A percentile compares a stretch with the other conserved stretches of the same genome.
These are phyloP conservation scores for Pyrenopolyporus hunteri DNA, from an alignment of 495 filamentous ascomycete genomes.

Conservation along the genomic window DNA sequence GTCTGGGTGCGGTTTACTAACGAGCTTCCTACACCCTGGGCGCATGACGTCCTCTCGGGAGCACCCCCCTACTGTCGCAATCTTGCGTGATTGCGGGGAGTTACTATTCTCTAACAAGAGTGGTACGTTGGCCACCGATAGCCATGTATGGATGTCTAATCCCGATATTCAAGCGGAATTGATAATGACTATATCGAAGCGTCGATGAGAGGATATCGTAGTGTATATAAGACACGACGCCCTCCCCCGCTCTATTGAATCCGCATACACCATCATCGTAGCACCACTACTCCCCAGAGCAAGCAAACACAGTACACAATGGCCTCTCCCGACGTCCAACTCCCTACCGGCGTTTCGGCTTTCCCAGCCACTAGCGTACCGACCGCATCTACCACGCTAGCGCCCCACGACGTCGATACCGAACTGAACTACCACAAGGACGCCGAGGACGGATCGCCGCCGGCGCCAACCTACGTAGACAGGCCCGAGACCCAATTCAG, in stretches of 20 bases:
- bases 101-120: slow-evolving; percentile 12
- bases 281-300: neutral
- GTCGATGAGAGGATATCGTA: no score
- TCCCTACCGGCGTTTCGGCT: slow-evolving; percentile 24
- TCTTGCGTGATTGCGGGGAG: slow-evolving; percentile 35
- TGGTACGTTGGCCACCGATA: slow-evolving; percentile 18
- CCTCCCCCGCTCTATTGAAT: neutral
- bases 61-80: slow-evolving; percentile 19
- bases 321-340: slow-evolving; percentile 41
- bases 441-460: slow-evolving; percentile 62
- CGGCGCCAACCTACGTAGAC: slow-evolving; percentile 55
- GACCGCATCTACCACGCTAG: neutral
- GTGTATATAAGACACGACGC: slow-evolving; percentile 15
- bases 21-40: slow-evolving; percentile 15
- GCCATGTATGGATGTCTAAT: slow-evolving; percentile 28
- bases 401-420: slow-evolving; percentile 56
- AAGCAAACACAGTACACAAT: slow-evolving; percentile 15
- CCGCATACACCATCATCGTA: neutral
- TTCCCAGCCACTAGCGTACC: slow-evolving; percentile 19
- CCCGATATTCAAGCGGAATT: neutral
- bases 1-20: slow-evolving; percentile 13
- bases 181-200: neutral
- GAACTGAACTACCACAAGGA: slow-evolving; percentile 66
- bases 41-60: slow-evolving; percentile 24
- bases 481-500: slow-evolving; percentile 59